Base-by-base conservation (phyloP, 768 basidiomycete genomes). In the Pisolithus albus region DNA sequence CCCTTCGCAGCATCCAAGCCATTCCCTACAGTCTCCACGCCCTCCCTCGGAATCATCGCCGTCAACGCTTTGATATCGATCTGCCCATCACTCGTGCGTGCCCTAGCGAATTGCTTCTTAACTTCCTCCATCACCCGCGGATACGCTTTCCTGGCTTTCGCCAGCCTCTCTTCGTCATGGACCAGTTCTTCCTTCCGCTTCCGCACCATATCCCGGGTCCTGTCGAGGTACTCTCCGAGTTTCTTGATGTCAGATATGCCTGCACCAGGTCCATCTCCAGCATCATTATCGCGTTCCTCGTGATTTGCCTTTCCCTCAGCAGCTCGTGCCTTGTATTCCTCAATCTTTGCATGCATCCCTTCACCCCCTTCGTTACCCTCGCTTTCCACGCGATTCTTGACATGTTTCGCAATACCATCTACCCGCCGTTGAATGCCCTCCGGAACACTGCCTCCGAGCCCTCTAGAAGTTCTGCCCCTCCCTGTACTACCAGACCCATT, bases 121-220 rank as follows among this genome's bases (percentile, higher is more conserved):
- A 56, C 45, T 47, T 40, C 23, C 16, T 54, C 56, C 23, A 40
- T 10, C 19, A 56, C 49, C 49, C 54, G 51, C 7, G 59, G 56
- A 41, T 61, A 57, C 26, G 36, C 32, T 52, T 54, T 54, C 49
- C 56, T 55, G 26, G 57, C 57, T 36, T 46, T 52, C 40, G 52
- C 39, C 24, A 61, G 55, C 40, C 65, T 59, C 54, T 37, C 54
- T 51, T 56, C 47, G 36, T 64, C 57, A 1, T 49, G 47, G 15
- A 47, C 43, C 43, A 61, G 30, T 37, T 58, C 58, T 42, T 52
- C 50, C 47, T 41, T 52, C 48, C 52, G 59, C 19, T 53, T 50
- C 21, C 53, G 51, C 16, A 61, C 52, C 56, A 50, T 49, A 30
- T 63, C 56, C 4, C 52, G 61, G 8, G 52, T 55, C 50, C 52